These are phyloP conservation scores for Dictyostelium firmibasis DNA, from an alignment of 78 protist genomes.

Conservation along the genomic window DNA sequence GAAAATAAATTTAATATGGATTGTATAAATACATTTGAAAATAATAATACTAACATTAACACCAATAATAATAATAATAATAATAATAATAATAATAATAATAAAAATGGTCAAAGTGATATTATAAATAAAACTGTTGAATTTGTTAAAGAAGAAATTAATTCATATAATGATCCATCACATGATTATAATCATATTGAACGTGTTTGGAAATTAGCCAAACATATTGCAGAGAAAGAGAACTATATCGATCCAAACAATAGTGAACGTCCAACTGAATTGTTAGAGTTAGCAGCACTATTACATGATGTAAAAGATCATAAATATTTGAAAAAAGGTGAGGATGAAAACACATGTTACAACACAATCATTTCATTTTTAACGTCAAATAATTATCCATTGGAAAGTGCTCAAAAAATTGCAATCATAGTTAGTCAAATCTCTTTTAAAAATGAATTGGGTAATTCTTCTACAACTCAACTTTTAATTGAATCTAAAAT, in stretches of 20 bases:
- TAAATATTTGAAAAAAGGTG: constrained; percentile 75
- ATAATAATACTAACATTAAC: not conserved
- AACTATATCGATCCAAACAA: not conserved
- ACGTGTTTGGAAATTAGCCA: constrained; percentile 14
- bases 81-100: not conserved
- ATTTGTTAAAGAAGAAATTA: constrained; percentile 13
- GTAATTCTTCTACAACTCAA: not conserved
- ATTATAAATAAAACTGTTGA: not conserved
- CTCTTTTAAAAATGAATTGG: constrained; percentile 82
- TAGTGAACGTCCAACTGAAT: constrained; percentile 30
- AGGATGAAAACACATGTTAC: constrained; percentile 60
- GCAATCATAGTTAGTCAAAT: constrained; percentile 50
- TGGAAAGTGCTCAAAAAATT: constrained; percentile 14
- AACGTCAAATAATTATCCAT: constrained; percentile 19
- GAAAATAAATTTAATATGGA: not conserved
- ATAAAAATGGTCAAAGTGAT: not conserved
- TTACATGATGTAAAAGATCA: constrained; percentile 85
- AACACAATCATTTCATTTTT: constrained; percentile 44
- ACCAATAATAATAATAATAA: not conserved
- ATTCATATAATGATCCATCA: not conserved
- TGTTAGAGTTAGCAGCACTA: constrained; percentile 79
- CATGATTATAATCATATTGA: constrained; percentile 40
- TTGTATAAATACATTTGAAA: not conserved
- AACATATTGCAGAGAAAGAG: constrained; percentile 16
- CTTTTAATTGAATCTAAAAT: constrained; percentile 33